These are phyloP conservation scores for Jacaranda copaia DNA, from an alignment of 257 asterid species.

Conservation along the genomic window DNA sequence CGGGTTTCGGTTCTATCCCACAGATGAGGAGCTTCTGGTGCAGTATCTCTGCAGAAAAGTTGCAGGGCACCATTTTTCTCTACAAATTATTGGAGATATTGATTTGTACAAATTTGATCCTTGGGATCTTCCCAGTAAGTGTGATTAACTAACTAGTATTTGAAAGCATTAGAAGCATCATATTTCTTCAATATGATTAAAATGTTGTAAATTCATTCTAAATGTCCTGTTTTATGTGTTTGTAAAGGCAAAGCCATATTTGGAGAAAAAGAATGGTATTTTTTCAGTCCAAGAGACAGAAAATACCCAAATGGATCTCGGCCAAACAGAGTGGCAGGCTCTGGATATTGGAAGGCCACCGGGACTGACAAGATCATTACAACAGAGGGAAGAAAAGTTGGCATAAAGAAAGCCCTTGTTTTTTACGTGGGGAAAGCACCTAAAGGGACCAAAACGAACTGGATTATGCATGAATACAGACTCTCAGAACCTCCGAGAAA, in stretches of 20 bases:
- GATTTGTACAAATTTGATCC: constrained; percentile 85
- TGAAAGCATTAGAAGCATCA: too few species aligned
- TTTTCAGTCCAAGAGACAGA: constrained; percentile 79
- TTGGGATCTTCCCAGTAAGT: constrained; percentile 84
- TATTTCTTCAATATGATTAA: too few species aligned
- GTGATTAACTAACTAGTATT: not conserved
- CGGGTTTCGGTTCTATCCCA: constrained; percentile 83
- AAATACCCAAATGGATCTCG: constrained; percentile 91
- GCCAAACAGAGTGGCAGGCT: constrained; percentile 78
- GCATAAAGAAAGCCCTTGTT: constrained; percentile 81
- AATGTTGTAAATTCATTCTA: not conserved
- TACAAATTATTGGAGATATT: constrained; percentile 72
- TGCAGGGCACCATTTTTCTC: constrained; percentile 69
- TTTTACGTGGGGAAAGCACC: constrained; percentile 88
- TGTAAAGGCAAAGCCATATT: constrained; percentile 69
- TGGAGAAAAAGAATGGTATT: constrained; percentile 89
- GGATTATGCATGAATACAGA: constrained; percentile 93
- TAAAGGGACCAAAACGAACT: constrained; percentile 79
- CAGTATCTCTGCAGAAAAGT: constrained; percentile 74
- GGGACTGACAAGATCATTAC: constrained; percentile 76
- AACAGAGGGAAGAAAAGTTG: constrained; percentile 69
- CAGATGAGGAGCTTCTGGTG: constrained; percentile 83
- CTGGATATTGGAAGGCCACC: constrained; percentile 93
- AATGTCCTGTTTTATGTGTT: not conserved
- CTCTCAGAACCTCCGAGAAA: constrained; percentile 55